These are phyloP conservation scores for Boletus eberwhitei DNA, from an alignment of 768 basidiomycete genomes.

Conservation along the genomic window DNA sequence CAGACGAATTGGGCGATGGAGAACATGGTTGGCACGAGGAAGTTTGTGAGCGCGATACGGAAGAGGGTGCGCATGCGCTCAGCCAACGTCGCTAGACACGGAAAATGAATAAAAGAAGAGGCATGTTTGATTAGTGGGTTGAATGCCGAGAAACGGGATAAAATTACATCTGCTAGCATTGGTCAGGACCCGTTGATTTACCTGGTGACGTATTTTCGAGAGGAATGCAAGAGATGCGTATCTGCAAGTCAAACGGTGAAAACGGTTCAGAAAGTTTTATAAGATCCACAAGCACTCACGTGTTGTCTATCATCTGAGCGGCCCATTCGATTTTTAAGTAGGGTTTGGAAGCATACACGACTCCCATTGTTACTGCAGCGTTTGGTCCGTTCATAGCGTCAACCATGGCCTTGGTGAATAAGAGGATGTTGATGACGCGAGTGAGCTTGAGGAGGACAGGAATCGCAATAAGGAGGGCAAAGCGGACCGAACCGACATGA, in stretches of 20 bases:
- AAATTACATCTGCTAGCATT: not conserved
- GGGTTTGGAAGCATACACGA: slow-evolving; percentile 13
- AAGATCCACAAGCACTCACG: slow-evolving; percentile 4
- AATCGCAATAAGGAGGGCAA: slow-evolving; percentile 8
- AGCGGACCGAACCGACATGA: slow-evolving; percentile 1
- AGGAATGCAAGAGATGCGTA: slow-evolving; percentile 11
- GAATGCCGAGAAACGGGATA: not conserved
- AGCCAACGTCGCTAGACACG: not conserved
- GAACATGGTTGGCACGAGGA: slow-evolving; percentile 20
- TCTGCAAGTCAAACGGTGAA: not conserved
- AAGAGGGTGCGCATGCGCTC: slow-evolving; percentile 18
- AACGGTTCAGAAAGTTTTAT: not conserved
- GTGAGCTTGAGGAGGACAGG: slow-evolving; percentile 24
- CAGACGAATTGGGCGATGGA: slow-evolving; percentile 12
- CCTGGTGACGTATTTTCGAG: slow-evolving; percentile 3
- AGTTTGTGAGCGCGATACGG: slow-evolving; percentile 28
- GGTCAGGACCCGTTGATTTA: not conserved
- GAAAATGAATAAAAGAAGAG: not conserved
- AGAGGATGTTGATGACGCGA: slow-evolving; percentile 19
- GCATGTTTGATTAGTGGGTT: not conserved
- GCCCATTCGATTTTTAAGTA: slow-evolving; percentile 33
- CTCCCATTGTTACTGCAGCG: not conserved
- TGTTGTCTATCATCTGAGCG: slow-evolving; percentile 29
- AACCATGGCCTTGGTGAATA: slow-evolving; percentile 18
- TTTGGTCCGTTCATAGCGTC: slow-evolving; percentile 11